Percentiles rank a stretch among this genome's conserved stretches.
These are phyloP conservation scores for Incumbomyces delicatus DNA, from an alignment of 2,329 filamentous ascomycete genomes.

Conservation along the genomic window DNA sequence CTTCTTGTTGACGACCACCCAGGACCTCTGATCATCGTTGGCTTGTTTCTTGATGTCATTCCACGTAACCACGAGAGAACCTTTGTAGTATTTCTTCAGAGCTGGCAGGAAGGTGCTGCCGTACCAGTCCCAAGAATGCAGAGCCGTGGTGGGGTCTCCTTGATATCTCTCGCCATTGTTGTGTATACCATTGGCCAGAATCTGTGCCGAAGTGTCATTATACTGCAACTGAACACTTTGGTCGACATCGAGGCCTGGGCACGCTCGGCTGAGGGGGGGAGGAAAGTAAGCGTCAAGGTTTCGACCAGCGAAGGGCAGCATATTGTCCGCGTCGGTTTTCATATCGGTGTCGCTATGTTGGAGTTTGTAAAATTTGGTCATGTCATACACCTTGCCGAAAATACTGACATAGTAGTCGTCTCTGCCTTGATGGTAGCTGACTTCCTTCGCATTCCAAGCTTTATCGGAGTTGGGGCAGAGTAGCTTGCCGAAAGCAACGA, in stretches of 20 bases:
- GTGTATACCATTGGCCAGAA: slow-evolving; percentile 52
- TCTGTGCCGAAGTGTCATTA: slow-evolving; percentile 52
- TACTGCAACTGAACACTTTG: slow-evolving; percentile 43
- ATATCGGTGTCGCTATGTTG: slow-evolving; percentile 69
- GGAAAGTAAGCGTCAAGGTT: slow-evolving; percentile 80
- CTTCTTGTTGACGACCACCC: slow-evolving; percentile 66
- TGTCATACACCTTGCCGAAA: slow-evolving; percentile 82
- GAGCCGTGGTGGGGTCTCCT: slow-evolving; percentile 44
- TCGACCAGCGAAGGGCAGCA: slow-evolving; percentile 68
- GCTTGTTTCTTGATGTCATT: slow-evolving; percentile 56
- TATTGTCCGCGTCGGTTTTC: slow-evolving; percentile 50
- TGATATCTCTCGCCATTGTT: slow-evolving; percentile 54
- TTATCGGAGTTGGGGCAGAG: slow-evolving; percentile 89
- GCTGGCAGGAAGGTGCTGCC: slow-evolving; percentile 59
- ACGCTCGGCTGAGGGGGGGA: slow-evolving; percentile 64
- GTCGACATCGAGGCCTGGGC: slow-evolving; percentile 59
- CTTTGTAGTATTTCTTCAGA: slow-evolving; percentile 80
- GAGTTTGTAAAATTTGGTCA: slow-evolving; percentile 74
- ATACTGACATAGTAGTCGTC: slow-evolving; percentile 81
- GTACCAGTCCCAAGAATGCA: slow-evolving; percentile 69
- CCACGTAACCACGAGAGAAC: slow-evolving; percentile 65
- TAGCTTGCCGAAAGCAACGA: slow-evolving; percentile 72
- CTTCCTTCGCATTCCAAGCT: slow-evolving; percentile 66
- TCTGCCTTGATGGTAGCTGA: slow-evolving; percentile 58
- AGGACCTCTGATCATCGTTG: slow-evolving; percentile 56